Conservation (phyloP, 495 filamentous ascomycete species). For the Hypoxylon cercidicola region DNA sequence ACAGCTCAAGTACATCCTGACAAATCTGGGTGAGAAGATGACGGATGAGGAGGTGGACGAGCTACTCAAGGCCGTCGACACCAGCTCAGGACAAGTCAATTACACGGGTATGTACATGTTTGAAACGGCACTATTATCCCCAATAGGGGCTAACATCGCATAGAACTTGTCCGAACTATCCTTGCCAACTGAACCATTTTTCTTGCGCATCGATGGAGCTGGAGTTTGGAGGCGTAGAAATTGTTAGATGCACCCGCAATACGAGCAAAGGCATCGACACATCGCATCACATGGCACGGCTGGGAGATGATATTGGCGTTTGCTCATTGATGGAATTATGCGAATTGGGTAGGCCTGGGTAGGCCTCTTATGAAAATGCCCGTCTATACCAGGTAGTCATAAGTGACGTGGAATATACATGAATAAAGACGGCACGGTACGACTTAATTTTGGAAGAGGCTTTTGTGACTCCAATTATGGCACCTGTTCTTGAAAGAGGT, state of each 20-base stretch:
- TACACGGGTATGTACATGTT: conserved; percentile 76
- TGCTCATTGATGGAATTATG: conserved; percentile 37
- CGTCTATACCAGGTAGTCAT: conserved; percentile 16
- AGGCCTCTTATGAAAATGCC: conserved; percentile 32
- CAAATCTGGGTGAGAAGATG: conserved; percentile 98
- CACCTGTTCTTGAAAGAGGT: no score
- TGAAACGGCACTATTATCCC: background rate
- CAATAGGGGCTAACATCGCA: conserved; percentile 17
- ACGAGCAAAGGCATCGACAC: conserved; percentile 11
- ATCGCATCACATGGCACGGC: conserved; percentile 33
- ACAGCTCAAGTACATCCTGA: conserved; percentile 95
- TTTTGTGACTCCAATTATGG: background rate
- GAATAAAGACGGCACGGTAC: background rate
- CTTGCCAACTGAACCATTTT: conserved; percentile 77
- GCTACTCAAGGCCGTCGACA: conserved; percentile 95
- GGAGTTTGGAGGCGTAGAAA: conserved; percentile 41
- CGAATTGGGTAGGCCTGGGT: conserved; percentile 32
- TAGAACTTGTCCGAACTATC: conserved; percentile 93
- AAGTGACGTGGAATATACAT: conserved; percentile 22
- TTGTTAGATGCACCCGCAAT: conserved; percentile 21
- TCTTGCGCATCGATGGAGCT: conserved; percentile 23
- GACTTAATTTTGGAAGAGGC: conserved; percentile 1
- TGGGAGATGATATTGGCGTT: conserved; percentile 47
- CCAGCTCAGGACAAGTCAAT: conserved; percentile 93
- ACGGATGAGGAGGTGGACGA: conserved; percentile 98